Evolutionary conservation across 2,329 filamentous ascomycete genomes (phyloP), one percentile per base, ranked within the genome.

Genomic region (Penicillium frequentans): DNA sequence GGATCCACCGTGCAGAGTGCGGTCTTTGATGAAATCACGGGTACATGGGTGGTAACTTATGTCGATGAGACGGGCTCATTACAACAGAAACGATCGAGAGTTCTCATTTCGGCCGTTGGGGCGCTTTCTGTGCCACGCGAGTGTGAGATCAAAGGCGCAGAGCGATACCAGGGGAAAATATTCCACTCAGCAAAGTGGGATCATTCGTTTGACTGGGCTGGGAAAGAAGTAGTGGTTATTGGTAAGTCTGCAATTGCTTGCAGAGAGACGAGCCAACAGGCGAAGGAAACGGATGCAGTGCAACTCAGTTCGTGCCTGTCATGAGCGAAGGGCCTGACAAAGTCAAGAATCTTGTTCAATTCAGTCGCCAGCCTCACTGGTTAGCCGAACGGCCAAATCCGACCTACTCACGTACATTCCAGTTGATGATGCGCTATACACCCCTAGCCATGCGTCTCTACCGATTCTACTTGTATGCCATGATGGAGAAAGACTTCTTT

Each of bases 291-390:
- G 78, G 79, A 37, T 81, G 77, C 60, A 77, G 73, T 49, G 79
- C 79, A 7, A 80, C 79, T 0, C 79, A 81, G 61, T 79, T 81
- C 42, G 74, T 81, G 1, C 79, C 79, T 3, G 73, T 77, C 35
- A 72, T 81, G 65, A 73, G 73, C 16, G 64, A 68, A 31, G 69
- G 68, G n/a, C 65, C 68, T 2, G 64, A 63, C 13, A 68, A 73
- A 5, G 77, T 73, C 10, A 72, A 68, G 21, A 73, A 71, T 24
- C 68, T 81, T 23, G 77, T 0, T 0, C 80, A 83, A 49, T 82
- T 83, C 60, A 75, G 70, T n/a, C 76, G 79, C 9, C 80, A 82
- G 66, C 70, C 81, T 5, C 81, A 83, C 57, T 83, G 78, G 70
- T 70, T 83, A 1, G 70, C 75, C 2, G 76, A 79, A 48, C 73